Evolutionary conservation across 768 basidiomycete species (phyloP), one percentile per base, ranked within the genome.

Genomic region (Amanita phalloides): DNA sequence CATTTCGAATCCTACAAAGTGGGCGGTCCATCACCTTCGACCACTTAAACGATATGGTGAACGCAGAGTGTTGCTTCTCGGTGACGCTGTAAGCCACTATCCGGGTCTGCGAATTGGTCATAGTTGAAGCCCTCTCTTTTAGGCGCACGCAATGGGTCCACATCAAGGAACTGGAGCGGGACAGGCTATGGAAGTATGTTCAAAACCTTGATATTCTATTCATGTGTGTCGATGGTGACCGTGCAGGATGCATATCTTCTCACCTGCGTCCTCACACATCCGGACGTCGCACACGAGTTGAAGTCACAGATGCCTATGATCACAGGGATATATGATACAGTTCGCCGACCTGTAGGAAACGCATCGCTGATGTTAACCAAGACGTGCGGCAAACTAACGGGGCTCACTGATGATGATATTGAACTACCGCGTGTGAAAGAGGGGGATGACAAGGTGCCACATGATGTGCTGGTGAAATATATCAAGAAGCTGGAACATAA

Each of bases 111-210:
- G 37, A 21, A 17, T 26, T n/a, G 14, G 11, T 51, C 6, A n/a
- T 46, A 25, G 10, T 46, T 37, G 6, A 26, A 32, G 32, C 32
- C 2, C 4, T 4, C 8, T 45, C 70, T 70, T 17, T 41, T 30
- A 72, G 73, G 76, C 77, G 6, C 78, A 80, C 57, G 77, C 76
- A 0, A 76, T 75, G 70, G 61, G 65, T 3, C 77, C 79, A 9
- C 73, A 76, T 64, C 74, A 77, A 63, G 79, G 78, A 26, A 74
- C 78, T 7, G 78, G 78, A 32, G 79, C 79, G 9, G 79, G 77
- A 11, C 77, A 77, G 55, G 78, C 78, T 5, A 71, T 80, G 50
- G 79, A 81, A 66, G 77, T 76, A 54, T 26, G 55, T 39, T n/a
- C 45, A 38, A 28, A 4, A 32, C 21, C 20, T 47, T 32, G 26